phyloP scores from a whole-genome alignment of 805 yeast genomes.

The Spathaspora girioi region DNA sequence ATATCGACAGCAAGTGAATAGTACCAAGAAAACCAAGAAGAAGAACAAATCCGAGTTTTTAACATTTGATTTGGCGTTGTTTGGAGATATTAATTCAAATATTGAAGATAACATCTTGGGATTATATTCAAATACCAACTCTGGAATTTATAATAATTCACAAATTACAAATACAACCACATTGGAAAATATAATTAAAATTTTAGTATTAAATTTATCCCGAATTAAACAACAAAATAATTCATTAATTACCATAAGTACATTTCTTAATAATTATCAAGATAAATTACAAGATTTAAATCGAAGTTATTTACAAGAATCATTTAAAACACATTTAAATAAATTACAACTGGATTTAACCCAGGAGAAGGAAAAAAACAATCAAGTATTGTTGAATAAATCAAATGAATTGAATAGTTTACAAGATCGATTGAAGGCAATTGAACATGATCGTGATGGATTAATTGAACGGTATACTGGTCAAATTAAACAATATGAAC shows the following conservation, averaged over 20 bases:
- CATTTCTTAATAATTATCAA: constrained; percentile 51
- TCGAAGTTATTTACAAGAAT: constrained; percentile 17
- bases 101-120: constrained; percentile 52
- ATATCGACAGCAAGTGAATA: constrained; percentile 8
- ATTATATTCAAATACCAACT: constrained; percentile 41
- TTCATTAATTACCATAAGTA: constrained; percentile 51
- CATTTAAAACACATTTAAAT: constrained; percentile 12
- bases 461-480: not conserved
- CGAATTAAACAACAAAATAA: constrained; percentile 58
- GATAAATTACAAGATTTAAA: constrained; percentile 21
- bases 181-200: constrained; percentile 52
- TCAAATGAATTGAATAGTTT: not conserved
- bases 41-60: not conserved
- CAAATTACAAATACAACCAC: constrained; percentile 55
- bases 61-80: constrained; percentile 56
- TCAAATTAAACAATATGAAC: not conserved
- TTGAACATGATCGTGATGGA: constrained; percentile 5
- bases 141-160: constrained; percentile 58
- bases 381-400: constrained; percentile 3
- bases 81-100: constrained; percentile 52
- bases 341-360: constrained; percentile 14
- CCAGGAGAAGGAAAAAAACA: constrained; percentile 9
- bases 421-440: constrained; percentile 3
- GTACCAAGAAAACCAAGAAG: constrained; percentile 3
- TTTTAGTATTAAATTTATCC: constrained; percentile 52